Percentiles rank a stretch among this genome's conserved stretches.
Conservation (phyloP, 2,329 filamentous ascomycete species). For the Penicillium sp. region DNA sequence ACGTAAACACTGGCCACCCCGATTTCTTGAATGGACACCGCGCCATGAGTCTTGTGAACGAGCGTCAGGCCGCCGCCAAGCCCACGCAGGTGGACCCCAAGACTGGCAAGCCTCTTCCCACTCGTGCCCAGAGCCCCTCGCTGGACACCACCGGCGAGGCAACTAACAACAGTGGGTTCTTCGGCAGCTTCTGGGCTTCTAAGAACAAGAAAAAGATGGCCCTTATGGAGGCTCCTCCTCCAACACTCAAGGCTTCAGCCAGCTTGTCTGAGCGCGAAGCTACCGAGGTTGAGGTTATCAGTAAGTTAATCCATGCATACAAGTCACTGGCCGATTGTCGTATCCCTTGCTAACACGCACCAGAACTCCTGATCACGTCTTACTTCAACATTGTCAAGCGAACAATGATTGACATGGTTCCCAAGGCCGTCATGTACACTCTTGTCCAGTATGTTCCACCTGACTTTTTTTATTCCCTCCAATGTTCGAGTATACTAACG, state of each 20-base stretch:
- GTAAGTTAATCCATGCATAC: slow-evolving; percentile 54
- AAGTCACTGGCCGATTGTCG: neutral
- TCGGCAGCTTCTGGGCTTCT: slow-evolving; percentile 95
- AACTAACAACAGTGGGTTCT: slow-evolving; percentile 73
- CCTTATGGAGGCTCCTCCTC: slow-evolving; percentile 95
- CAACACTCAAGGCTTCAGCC: slow-evolving; percentile 89
- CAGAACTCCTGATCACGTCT: slow-evolving; percentile 89
- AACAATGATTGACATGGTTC: slow-evolving; percentile 99
- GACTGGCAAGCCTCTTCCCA: slow-evolving; percentile 90
- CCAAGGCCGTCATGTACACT: slow-evolving; percentile 97
- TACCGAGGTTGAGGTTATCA: slow-evolving; percentile 97
- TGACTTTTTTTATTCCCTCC: neutral
- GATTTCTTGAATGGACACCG: slow-evolving; percentile 96
- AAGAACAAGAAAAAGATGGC: slow-evolving; percentile 99
- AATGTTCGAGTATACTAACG: slow-evolving; percentile 10
- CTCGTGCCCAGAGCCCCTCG: slow-evolving; percentile 71
- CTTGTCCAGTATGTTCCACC: slow-evolving; percentile 74
- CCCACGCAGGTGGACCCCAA: slow-evolving; percentile 96
- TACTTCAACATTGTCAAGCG: slow-evolving; percentile 98
- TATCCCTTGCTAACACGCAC: slow-evolving; percentile 14
- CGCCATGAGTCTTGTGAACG: slow-evolving; percentile 96
- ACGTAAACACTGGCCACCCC: slow-evolving; percentile 97
- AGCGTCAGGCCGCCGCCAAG: slow-evolving; percentile 73
- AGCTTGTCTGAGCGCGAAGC: slow-evolving; percentile 90
- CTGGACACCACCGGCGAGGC: slow-evolving; percentile 55